Conservation (phyloP, 768 basidiomycete genomes). For the Pleurotus tuber-regium region DNA sequence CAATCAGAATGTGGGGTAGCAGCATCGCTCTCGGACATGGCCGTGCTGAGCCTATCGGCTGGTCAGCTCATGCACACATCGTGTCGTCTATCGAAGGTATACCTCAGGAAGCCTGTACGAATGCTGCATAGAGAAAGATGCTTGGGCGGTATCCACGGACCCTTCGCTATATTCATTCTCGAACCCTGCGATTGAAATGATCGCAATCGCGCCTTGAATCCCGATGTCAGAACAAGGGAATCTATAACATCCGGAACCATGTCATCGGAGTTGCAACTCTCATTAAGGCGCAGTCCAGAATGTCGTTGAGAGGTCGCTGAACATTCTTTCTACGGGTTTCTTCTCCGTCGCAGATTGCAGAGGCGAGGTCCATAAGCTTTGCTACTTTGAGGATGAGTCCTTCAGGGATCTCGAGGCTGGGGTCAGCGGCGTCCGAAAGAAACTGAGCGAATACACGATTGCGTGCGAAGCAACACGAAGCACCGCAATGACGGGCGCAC, state of each 20-base stretch:
- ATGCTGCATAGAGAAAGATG: constrained; percentile 18
- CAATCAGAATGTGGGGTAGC: constrained; percentile 30
- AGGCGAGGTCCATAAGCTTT: constrained; percentile 17
- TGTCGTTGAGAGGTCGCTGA: constrained; percentile 1
- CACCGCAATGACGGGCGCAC: no score
- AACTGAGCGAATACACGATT: constrained; percentile 23
- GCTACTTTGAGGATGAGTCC: constrained; percentile 16
- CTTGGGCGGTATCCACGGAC: constrained; percentile 27
- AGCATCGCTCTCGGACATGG: constrained; percentile 15
- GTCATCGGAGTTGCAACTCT: constrained; percentile 11
- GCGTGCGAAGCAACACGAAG: no score
- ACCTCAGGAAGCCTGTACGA: constrained; percentile 16
- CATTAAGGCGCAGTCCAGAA: constrained; percentile 5
- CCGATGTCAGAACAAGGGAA: constrained; percentile 4
- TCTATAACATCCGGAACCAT: constrained; percentile 11
- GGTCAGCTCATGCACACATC: background rate
- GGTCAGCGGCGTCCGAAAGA: constrained; percentile 15
- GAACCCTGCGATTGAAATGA: no score
- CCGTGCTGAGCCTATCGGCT: constrained; percentile 10
- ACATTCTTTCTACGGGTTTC: constrained; percentile 4
- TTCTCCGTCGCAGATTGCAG: constrained; percentile 19
- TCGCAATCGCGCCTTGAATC: no score
- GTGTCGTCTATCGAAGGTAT: background rate
- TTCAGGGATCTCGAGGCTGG: constrained; percentile 12
- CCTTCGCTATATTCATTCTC: constrained; percentile 13